These are phyloP conservation scores for Lipomyces yarrowii DNA, from an alignment of 1,139 yeast genomes.

Conservation along the genomic window DNA sequence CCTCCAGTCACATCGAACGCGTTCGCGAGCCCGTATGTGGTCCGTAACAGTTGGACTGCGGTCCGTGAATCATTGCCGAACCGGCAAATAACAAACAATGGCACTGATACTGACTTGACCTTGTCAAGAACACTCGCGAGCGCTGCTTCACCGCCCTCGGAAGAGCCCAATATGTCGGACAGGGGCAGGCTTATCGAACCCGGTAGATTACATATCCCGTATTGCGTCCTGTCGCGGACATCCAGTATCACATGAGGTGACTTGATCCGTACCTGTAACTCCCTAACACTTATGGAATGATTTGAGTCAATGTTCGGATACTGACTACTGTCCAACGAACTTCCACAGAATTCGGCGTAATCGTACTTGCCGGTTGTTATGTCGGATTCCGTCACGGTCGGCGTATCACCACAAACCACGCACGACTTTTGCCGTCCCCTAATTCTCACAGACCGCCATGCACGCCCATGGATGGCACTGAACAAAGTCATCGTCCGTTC, in stretches of 20 bases:
- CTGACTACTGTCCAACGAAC: slow-evolving; percentile 37
- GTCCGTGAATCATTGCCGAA: slow-evolving; percentile 90
- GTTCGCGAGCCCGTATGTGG: slow-evolving; percentile 51
- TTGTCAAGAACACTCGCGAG: slow-evolving; percentile 11
- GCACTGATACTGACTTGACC: slow-evolving; percentile 24
- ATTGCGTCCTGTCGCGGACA: slow-evolving; percentile 83
- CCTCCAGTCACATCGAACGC: slow-evolving; percentile 80
- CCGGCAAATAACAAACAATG: slow-evolving; percentile 65
- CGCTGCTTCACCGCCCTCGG: slow-evolving; percentile 5
- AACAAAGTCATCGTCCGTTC: slow-evolving; percentile 70
- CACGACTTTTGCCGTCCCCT: slow-evolving; percentile 67
- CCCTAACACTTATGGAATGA: slow-evolving; percentile 48
- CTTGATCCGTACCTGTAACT: slow-evolving; percentile 34
- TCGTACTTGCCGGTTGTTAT: slow-evolving; percentile 56
- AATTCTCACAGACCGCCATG: slow-evolving; percentile 75
- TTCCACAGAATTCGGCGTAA: slow-evolving; percentile 78
- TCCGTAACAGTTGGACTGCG: slow-evolving; percentile 62
- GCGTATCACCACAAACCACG: slow-evolving; percentile 60
- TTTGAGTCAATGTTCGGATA: slow-evolving; percentile 43
- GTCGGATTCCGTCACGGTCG: slow-evolving; percentile 49
- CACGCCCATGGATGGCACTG: slow-evolving; percentile 58
- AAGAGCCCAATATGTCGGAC: slow-evolving; percentile 45
- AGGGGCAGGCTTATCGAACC: slow-evolving; percentile 67
- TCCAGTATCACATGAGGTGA: slow-evolving; percentile 56
- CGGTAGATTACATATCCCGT: slow-evolving; percentile 62